Evolutionary conservation across 2,329 filamentous ascomycete genomes (phyloP).

Genomic region (Zymoseptoria pseudotritici): DNA sequence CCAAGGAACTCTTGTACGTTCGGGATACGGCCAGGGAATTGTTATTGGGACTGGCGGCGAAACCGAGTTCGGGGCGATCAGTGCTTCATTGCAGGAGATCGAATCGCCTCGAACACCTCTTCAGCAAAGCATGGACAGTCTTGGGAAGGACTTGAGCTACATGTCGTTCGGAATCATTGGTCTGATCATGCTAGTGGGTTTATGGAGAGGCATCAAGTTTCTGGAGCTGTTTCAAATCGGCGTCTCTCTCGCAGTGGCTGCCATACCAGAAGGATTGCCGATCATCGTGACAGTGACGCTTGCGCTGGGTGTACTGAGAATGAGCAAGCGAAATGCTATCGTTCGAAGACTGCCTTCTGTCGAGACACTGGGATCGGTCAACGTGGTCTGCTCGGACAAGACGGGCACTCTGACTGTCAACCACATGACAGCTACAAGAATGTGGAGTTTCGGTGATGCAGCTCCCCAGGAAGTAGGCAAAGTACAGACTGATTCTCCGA

Average conservation of each 20-base stretch:
- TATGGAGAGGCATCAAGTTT: slow-evolving; percentile 79
- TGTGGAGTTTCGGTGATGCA: slow-evolving; percentile 81
- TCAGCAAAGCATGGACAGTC: slow-evolving; percentile 93
- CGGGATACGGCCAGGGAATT: slow-evolving; percentile 88
- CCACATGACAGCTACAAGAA: slow-evolving; percentile 94
- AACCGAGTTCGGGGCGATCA: slow-evolving; percentile 95
- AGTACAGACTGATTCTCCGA: slow-evolving; percentile 46
- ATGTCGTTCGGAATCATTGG: slow-evolving; percentile 93
- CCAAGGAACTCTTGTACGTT: slow-evolving; percentile 94
- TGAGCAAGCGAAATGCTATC: slow-evolving; percentile 93
- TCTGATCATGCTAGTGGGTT: slow-evolving; percentile 83
- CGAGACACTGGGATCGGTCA: slow-evolving; percentile 95
- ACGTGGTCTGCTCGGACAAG: slow-evolving; percentile 99
- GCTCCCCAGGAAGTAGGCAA: slow-evolving; percentile 47
- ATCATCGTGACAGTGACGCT: slow-evolving; percentile 98
- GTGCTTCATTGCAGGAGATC: slow-evolving; percentile 85
- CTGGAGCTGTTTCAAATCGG: slow-evolving; percentile 97
- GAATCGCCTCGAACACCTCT: slow-evolving; percentile 91
- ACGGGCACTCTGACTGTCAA: slow-evolving; percentile 94
- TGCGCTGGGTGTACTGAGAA: slow-evolving; percentile 86
- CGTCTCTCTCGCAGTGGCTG: slow-evolving; percentile 90
- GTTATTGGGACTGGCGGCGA: slow-evolving; percentile 93
- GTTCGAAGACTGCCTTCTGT: slow-evolving; percentile 94
- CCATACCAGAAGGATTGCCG: slow-evolving; percentile 89
- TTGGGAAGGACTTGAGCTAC: slow-evolving; percentile 92